These are phyloP conservation scores for Pestalotiopsis sp. DNA, from an alignment of 2,329 filamentous ascomycete genomes.

Conservation along the genomic window DNA sequence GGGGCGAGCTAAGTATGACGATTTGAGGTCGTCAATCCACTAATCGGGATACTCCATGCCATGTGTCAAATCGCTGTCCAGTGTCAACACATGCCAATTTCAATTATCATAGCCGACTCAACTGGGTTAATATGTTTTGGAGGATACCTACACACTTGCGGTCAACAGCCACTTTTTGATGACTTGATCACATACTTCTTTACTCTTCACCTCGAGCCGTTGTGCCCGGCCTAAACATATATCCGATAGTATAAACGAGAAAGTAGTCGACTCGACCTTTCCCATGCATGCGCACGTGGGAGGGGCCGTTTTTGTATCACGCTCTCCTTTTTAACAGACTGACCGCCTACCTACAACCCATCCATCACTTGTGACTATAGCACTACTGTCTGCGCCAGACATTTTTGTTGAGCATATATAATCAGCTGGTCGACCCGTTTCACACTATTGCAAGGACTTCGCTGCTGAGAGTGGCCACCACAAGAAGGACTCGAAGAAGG, in stretches of 20 bases:
- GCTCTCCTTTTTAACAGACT: no score
- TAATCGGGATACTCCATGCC: slow-evolving; percentile 1
- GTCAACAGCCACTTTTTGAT: neutral
- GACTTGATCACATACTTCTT: neutral
- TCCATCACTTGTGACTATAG: no score
- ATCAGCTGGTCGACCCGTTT: neutral
- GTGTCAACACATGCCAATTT: neutral
- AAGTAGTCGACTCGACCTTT: neutral
- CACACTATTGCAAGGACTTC: neutral
- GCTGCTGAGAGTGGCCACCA: neutral
- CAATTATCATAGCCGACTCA: neutral
- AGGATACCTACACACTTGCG: neutral
- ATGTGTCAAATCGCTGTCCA: neutral
- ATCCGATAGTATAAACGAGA: no score
- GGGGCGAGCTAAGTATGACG: neutral
- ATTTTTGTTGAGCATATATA: neutral
- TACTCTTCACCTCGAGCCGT: neutral
- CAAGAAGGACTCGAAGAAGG: neutral
- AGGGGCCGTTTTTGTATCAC: neutral
- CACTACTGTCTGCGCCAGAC: neutral
- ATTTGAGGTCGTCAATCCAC: neutral
- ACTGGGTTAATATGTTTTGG: neutral
- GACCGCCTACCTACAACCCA: no score
- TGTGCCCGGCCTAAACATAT: no score
- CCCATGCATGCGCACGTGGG: neutral